Conservation (phyloP, 345 rosid genomes). For the Ceriops zippeliana region DNA sequence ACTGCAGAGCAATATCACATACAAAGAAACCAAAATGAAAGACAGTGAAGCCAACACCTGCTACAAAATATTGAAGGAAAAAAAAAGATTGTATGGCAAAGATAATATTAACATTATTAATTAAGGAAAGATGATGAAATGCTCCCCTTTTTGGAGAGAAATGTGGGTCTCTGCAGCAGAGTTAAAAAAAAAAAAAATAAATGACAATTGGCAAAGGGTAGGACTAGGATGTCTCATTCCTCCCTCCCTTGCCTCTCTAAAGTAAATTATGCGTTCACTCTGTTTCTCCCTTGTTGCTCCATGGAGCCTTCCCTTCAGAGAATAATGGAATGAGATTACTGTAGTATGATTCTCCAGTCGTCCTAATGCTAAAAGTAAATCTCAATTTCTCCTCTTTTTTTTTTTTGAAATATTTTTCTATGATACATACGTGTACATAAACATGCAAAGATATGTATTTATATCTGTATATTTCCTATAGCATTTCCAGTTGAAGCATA, state of each 20-base stretch:
- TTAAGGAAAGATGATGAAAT: background rate
- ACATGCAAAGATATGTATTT: no score
- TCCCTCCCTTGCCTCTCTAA: background rate
- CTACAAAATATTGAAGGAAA: background rate
- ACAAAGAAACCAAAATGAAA: background rate
- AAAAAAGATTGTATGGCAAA: no score
- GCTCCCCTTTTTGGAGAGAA: conserved; percentile 43
- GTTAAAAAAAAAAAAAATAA: conserved; percentile 18
- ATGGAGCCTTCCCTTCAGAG: background rate
- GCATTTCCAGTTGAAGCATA: no score
- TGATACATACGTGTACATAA: no score
- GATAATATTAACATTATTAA: no score
- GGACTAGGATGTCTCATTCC: conserved; percentile 3
- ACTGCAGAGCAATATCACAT: background rate
- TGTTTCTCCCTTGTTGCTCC: background rate
- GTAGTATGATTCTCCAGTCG: no score
- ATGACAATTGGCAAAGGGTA: conserved; percentile 17
- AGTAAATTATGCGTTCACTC: background rate
- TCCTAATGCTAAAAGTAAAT: background rate
- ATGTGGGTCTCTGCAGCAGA: background rate
- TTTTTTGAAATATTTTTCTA: background rate
- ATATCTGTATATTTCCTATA: no score
- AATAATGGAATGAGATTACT: background rate
- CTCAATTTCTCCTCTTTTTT: background rate
- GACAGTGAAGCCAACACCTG: background rate